These are phyloP conservation scores for Phellopilus nigrolimitatus DNA, from an alignment of 1,284 basidiomycete species.

Conservation along the genomic window DNA sequence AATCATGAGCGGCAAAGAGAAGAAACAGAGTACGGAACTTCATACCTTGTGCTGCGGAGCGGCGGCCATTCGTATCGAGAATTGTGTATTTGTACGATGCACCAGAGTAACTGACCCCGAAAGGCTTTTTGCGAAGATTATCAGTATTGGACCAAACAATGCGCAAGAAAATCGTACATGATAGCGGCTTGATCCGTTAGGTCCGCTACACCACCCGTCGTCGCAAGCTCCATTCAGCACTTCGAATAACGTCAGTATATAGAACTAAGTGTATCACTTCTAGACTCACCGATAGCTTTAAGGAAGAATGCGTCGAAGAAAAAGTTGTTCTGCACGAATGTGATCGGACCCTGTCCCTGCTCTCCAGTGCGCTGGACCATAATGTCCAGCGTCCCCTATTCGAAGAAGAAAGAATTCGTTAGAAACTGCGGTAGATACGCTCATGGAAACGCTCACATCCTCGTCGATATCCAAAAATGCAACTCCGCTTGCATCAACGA, in stretches of 20 bases:
- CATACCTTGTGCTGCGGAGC: conserved; percentile 85
- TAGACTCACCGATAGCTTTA: conserved; percentile 77
- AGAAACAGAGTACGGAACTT: conserved; percentile 1
- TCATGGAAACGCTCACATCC: conserved; percentile 58
- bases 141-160: conserved; percentile 5
- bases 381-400: conserved; percentile 88
- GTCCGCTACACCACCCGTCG: conserved; percentile 66
- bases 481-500: conserved; percentile 78
- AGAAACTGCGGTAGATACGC: background rate
- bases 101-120: conserved; percentile 91
- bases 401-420: conserved; percentile 21
- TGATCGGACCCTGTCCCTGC: conserved; percentile 56
- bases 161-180: conserved; percentile 47
- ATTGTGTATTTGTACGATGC: conserved; percentile 98
- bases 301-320: conserved; percentile 99
- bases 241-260: conserved; percentile 29
- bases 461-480: conserved; percentile 94
- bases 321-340: conserved; percentile 96
- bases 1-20: conserved; percentile 3
- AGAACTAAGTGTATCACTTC: background rate
- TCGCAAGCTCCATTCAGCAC: conserved; percentile 92
- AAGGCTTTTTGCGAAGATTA: conserved; percentile 56
- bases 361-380: conserved; percentile 80
- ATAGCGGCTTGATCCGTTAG: conserved; percentile 60
- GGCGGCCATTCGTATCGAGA: conserved; percentile 84